Evolutionary conservation across 306 rosid species (phyloP).

Genomic region (Cucurbita argyrosperma): DNA sequence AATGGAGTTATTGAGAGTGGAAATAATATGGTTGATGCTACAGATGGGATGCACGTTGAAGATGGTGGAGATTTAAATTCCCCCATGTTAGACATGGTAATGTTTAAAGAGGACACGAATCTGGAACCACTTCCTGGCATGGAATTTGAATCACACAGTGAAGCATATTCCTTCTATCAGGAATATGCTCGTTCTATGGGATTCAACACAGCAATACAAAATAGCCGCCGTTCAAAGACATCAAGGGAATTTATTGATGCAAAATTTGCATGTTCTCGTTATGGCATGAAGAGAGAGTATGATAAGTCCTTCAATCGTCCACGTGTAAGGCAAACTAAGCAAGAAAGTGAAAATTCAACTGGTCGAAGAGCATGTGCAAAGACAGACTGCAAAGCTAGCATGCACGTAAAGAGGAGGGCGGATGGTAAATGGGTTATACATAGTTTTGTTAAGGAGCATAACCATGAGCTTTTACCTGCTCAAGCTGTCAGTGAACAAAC

Average conservation of each 20-base stretch:
- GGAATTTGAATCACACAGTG: constrained; percentile 95
- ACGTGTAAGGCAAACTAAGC: constrained; percentile 83
- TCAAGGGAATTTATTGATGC: constrained; percentile 98
- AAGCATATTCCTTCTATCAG: constrained; percentile 95
- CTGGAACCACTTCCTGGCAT: constrained; percentile 98
- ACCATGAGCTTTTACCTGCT: constrained; percentile 94
- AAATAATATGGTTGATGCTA: constrained; percentile 40
- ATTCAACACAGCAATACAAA: constrained; percentile 93
- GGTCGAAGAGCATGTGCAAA: constrained; percentile 92
- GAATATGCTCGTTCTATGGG: constrained; percentile 99
- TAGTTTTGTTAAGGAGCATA: constrained; percentile 90
- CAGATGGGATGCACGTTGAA: constrained; percentile 42
- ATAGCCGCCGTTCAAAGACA: constrained; percentile 94
- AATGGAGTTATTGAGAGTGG: constrained; percentile 55
- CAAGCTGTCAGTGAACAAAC: constrained; percentile 99
- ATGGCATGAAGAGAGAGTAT: constrained; percentile 93
- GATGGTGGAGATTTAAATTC: constrained; percentile 76
- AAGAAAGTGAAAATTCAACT: constrained; percentile 73
- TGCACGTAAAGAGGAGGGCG: constrained; percentile 94
- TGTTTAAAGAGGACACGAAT: constrained; percentile 79
- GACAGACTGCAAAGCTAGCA: constrained; percentile 96
- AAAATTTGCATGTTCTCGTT: constrained; percentile 94
- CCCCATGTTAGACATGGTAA: constrained; percentile 43
- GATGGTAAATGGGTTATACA: constrained; percentile 99
- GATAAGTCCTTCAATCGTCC: constrained; percentile 77